Percentiles rank a stretch among this genome's conserved stretches.
Evolutionary conservation across 164 flowering plant species (phyloP).

Genomic region (Aristolochia californica): DNA sequence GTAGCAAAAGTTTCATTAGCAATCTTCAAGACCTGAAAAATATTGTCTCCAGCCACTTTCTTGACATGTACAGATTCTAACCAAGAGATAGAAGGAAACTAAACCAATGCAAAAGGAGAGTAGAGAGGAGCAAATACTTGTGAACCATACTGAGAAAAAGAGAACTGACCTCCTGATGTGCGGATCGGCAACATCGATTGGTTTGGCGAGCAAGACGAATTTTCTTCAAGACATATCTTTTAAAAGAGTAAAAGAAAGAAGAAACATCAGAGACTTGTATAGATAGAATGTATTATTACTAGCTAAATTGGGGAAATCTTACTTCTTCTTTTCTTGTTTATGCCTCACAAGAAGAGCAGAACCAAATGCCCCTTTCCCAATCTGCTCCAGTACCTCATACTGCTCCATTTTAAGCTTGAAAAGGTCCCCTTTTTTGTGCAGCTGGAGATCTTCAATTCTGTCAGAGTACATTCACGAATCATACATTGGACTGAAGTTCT

Average conservation of each 20-base stretch:
- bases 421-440: not conserved
- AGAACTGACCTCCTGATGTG: conserved; percentile 76
- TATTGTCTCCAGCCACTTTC: no score
- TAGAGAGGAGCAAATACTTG: no score
- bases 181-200: conserved; percentile 87
- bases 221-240: conserved; percentile 92
- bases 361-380: conserved; percentile 98
- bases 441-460: no score
- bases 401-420: conserved; percentile 52
- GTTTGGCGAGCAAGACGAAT: conserved; percentile 99
- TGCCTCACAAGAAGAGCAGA: conserved; percentile 95
- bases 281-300: not conserved
- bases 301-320: conserved; percentile 12
- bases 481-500: no score
- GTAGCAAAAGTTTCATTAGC: no score
- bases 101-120: no score
- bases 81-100: no score
- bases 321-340: conserved; percentile 88
- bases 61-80: no score
- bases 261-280: not conserved
- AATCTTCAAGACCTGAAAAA: no score
- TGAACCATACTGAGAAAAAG: no score
- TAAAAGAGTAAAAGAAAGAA: conserved; percentile 6
- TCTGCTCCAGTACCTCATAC: conserved; percentile 85
- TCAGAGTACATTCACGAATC: no score